A percentile compares a stretch with the other conserved stretches of the same genome.
phyloP scores from a whole-genome alignment of 352 stramenopile species.

The Pythium myriotylum region DNA sequence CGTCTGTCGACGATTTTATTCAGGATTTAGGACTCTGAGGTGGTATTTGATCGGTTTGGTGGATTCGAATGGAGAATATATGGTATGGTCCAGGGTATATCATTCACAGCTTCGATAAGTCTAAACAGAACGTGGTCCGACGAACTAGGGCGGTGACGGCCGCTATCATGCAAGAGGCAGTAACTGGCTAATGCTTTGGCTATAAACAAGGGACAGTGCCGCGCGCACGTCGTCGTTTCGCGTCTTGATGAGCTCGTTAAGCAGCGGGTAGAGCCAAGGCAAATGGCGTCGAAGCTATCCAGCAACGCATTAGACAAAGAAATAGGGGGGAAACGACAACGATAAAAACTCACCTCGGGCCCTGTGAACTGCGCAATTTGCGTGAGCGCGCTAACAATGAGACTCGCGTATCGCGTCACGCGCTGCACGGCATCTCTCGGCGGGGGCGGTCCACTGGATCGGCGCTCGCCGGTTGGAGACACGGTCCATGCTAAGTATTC shows the following conservation, averaged over 20 bases:
- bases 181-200: slow-evolving; percentile 59
- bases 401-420: slow-evolving; percentile 49
- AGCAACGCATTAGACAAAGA: neutral
- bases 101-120: neutral
- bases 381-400: slow-evolving; percentile 55
- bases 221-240: slow-evolving; percentile 62
- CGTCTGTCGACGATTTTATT: no score
- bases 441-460: slow-evolving; percentile 1
- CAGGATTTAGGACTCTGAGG: no score
- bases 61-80: no score
- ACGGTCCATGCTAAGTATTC: slow-evolving; percentile 75
- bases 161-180: slow-evolving; percentile 40
- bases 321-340: neutral
- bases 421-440: slow-evolving; percentile 57
- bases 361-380: slow-evolving; percentile 54
- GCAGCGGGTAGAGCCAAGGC: slow-evolving; percentile 77
- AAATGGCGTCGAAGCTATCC: slow-evolving; percentile 67
- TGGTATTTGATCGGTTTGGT: no score
- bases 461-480: slow-evolving; percentile 13
- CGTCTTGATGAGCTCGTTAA: slow-evolving; percentile 75
- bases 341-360: slow-evolving; percentile 49
- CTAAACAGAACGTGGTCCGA: neutral
- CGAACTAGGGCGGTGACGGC: no score
- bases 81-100: neutral
- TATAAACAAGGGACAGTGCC: slow-evolving; percentile 67